Evolutionary conservation across 2,329 filamentous ascomycete genomes (phyloP).

Genomic region (Stachybotrys chlorohalonatus): DNA sequence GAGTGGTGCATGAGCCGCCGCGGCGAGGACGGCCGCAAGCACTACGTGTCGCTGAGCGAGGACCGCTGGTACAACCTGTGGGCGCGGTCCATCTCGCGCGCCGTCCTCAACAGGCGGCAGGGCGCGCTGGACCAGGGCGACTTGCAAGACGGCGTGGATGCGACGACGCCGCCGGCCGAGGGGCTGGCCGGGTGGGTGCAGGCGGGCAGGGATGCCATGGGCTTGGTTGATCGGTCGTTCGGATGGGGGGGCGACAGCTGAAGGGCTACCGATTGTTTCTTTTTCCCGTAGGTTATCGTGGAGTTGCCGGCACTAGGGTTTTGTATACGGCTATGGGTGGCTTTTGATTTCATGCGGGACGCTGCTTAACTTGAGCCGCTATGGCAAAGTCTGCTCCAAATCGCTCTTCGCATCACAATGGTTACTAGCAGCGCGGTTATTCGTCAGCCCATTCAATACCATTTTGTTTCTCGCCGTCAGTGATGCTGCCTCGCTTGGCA

Average conservation of each 20-base stretch:
- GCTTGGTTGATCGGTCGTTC: slow-evolving; percentile 41
- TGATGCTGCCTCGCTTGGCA: too few relatives aligned
- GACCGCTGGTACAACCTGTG: slow-evolving; percentile 56
- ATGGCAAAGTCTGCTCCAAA: too few relatives aligned
- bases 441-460: too few relatives aligned
- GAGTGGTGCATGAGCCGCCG: slow-evolving; percentile 40
- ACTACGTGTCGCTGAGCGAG: slow-evolving; percentile 46
- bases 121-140: slow-evolving; percentile 49
- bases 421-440: too few relatives aligned
- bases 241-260: slow-evolving; percentile 36
- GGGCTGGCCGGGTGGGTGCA: slow-evolving; percentile 35
- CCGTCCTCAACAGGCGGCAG: slow-evolving; percentile 49
- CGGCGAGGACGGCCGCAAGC: slow-evolving; percentile 22
- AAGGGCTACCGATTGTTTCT: neutral
- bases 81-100: slow-evolving; percentile 48
- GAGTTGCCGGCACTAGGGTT: too few relatives aligned
- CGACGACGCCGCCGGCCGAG: slow-evolving; percentile 22
- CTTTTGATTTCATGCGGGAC: too few relatives aligned
- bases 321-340: too few relatives aligned
- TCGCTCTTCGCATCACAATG: too few relatives aligned
- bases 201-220: slow-evolving; percentile 41
- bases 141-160: slow-evolving; percentile 29
- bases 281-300: neutral
- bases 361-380: too few relatives aligned
- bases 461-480: too few relatives aligned